These are phyloP conservation scores for Cucurbita pepo DNA, from an alignment of 306 rosid species.

Conservation along the genomic window DNA sequence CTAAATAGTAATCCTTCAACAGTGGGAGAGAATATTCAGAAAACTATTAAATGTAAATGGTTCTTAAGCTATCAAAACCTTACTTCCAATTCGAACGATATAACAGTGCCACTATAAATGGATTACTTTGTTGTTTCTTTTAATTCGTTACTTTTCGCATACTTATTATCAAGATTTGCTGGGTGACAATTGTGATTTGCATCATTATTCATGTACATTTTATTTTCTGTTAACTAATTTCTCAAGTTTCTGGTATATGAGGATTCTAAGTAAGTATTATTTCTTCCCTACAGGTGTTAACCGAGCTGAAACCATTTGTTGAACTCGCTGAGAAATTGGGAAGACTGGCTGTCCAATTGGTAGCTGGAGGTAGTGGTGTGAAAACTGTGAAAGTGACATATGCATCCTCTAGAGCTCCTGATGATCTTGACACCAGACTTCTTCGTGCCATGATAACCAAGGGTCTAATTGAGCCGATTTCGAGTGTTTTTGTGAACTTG, in stretches of 20 bases:
- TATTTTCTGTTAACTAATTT: not conserved
- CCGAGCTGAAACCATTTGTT: conserved; percentile 80
- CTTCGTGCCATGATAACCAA: conserved; percentile 97
- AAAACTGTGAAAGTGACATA: conserved; percentile 80
- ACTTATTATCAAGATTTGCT: not conserved
- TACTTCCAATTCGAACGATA: not conserved
- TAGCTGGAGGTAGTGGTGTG: conserved; percentile 96
- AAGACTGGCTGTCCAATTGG: conserved; percentile 87
- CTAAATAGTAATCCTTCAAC: not conserved
- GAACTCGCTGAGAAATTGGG: conserved; percentile 90
- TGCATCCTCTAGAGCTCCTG: conserved; percentile 81
- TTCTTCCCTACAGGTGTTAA: conserved; percentile 40
- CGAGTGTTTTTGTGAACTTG: conserved; percentile 73
- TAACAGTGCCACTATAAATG: not conserved
- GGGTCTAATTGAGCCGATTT: conserved; percentile 95
- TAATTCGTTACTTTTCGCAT: not conserved
- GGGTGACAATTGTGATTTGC: not conserved
- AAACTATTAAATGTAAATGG: not conserved
- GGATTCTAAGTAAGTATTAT: not conserved
- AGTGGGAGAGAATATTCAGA: not conserved
- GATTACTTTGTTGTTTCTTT: not conserved
- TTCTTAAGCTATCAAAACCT: not conserved
- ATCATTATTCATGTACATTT: not conserved
- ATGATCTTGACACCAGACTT: conserved; percentile 92
- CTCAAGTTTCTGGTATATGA: not conserved